phyloP scores from a whole-genome alignment of 2,329 filamentous ascomycete species.

The Cercospora sp. region DNA sequence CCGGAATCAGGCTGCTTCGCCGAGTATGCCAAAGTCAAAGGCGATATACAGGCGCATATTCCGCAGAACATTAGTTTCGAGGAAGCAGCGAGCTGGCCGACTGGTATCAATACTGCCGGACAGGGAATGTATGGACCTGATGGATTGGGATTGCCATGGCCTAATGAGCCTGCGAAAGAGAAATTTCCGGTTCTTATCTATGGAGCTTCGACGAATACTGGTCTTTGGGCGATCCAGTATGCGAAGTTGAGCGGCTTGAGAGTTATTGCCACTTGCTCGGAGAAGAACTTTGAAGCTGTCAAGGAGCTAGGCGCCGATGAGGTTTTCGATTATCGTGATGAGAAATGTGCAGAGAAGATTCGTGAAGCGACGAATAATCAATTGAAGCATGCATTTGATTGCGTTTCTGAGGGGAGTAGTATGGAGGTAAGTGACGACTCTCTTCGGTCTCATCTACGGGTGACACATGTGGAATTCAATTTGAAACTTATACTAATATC shows the following conservation, averaged over 20 bases:
- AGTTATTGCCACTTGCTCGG: constrained; percentile 49
- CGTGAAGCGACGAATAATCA: constrained; percentile 18
- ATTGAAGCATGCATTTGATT: constrained; percentile 22
- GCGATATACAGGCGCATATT: constrained; percentile 49
- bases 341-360: constrained; percentile 47
- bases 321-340: constrained; percentile 51
- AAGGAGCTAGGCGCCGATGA: constrained; percentile 48
- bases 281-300: constrained; percentile 49
- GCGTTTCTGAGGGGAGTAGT: constrained; percentile 18
- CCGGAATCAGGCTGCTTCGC: constrained; percentile 51
- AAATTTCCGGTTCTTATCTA: constrained; percentile 13
- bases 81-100: constrained; percentile 54
- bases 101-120: constrained; percentile 53
- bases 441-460: too few species aligned
- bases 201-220: constrained; percentile 51
- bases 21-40: constrained; percentile 55
- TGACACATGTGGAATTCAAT: neutral
- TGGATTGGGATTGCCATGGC: constrained; percentile 15
- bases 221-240: constrained; percentile 51
- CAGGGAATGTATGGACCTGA: constrained; percentile 46
- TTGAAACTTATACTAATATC: neutral
- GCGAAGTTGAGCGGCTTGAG: constrained; percentile 43
- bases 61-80: constrained; percentile 52
- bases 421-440: constrained; percentile 6
- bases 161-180: constrained; percentile 1